Evolutionary conservation across 305 asterid species (phyloP).

Genomic region (Nicotiana rustica): DNA sequence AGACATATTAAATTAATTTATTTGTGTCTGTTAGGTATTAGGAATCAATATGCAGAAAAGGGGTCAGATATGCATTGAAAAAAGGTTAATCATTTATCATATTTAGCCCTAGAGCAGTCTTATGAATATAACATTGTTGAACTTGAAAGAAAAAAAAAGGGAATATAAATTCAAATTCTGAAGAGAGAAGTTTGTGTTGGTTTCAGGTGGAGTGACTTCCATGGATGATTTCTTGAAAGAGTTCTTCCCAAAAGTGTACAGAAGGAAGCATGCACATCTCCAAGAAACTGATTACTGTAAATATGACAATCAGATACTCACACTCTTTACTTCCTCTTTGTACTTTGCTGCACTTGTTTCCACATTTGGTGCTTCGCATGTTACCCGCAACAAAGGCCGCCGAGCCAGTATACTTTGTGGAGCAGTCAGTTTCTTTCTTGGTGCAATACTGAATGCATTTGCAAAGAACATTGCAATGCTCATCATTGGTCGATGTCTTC

Average conservation of each 20-base stretch:
- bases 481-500: conserved; percentile 65
- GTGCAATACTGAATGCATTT: conserved; percentile 66
- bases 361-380: conserved; percentile 71
- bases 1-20: neutral
- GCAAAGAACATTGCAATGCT: conserved; percentile 69
- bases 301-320: conserved; percentile 63
- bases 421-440: conserved; percentile 64
- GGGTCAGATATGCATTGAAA: neutral
- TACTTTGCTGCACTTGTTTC: conserved; percentile 70
- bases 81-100: neutral
- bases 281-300: conserved; percentile 67
- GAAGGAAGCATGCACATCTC: conserved; percentile 57
- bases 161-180: neutral
- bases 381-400: conserved; percentile 65
- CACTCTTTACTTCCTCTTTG: conserved; percentile 75
- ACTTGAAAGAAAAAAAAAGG: neutral
- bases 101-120: neutral
- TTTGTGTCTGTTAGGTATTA: neutral
- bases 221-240: conserved; percentile 74
- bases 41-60: neutral
- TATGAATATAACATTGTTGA: neutral
- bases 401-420: conserved; percentile 68
- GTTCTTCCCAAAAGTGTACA: conserved; percentile 58
- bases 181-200: neutral
- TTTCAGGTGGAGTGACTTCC: conserved; percentile 76